A percentile compares a stretch with the other conserved stretches of the same genome.
phyloP scores from a whole-genome alignment of 2,329 filamentous ascomycete species.

The Sporothrix brunneoviolacea region DNA sequence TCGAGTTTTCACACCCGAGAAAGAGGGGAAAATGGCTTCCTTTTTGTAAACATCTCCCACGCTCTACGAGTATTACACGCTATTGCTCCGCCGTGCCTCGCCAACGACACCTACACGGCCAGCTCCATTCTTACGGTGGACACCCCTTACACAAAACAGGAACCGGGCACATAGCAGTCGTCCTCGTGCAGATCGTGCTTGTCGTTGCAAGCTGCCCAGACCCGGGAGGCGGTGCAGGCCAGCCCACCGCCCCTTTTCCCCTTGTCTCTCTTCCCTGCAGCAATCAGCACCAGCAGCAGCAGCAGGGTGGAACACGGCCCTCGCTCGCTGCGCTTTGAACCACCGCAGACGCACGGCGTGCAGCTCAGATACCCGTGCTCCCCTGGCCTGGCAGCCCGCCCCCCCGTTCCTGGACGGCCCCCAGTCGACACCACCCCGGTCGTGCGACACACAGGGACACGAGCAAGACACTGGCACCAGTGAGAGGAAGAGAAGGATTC shows the following conservation, averaged over 20 bases:
- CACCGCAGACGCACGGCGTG: background rate
- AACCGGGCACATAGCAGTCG: constrained; percentile 4
- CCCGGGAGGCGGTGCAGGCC: background rate
- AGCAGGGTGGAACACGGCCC: background rate
- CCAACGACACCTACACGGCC: background rate
- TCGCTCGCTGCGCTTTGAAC: background rate
- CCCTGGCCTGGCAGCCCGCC: background rate
- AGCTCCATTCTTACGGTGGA: constrained; percentile 3
- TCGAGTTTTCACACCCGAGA: too few relatives aligned
- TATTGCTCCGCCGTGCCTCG: background rate
- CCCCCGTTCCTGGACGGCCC: background rate
- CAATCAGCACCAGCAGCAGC: background rate
- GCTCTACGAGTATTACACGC: background rate
- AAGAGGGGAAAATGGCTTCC: background rate
- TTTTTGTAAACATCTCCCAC: background rate
- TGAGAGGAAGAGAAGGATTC: constrained; percentile 3
- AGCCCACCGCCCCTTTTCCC: background rate
- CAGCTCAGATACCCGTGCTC: background rate
- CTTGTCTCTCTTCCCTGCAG: background rate
- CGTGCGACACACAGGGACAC: constrained; percentile 33
- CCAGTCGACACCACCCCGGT: constrained; percentile 19
- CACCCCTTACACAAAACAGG: constrained; percentile 6
- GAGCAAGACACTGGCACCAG: constrained; percentile 18
- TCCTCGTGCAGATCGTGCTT: too few relatives aligned
- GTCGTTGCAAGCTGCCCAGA: too few relatives aligned